Evolutionary conservation across 495 filamentous ascomycete genomes (phyloP).

Genomic region (Tuber magnatum): DNA sequence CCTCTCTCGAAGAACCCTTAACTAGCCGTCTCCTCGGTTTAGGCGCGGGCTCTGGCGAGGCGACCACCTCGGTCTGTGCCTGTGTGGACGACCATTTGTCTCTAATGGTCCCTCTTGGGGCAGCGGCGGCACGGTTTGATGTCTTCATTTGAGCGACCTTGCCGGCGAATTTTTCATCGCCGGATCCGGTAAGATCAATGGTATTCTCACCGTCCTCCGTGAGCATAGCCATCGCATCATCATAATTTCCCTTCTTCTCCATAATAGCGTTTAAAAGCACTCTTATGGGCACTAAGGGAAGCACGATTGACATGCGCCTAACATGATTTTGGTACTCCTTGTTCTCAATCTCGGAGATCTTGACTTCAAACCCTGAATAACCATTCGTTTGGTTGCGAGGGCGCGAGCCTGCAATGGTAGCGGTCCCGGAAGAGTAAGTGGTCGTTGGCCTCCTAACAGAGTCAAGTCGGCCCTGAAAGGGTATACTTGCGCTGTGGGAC

Average conservation of each 20-base stretch:
- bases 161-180: slow-evolving; percentile 42
- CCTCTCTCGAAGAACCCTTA: slow-evolving; percentile 36
- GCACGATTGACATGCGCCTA: slow-evolving; percentile 49
- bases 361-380: slow-evolving; percentile 46
- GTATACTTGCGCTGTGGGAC: slow-evolving; percentile 8
- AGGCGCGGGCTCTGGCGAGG: slow-evolving; percentile 31
- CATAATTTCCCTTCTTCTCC: slow-evolving; percentile 50
- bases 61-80: slow-evolving; percentile 39
- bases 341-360: slow-evolving; percentile 54
- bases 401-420: slow-evolving; percentile 27
- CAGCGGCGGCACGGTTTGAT: slow-evolving; percentile 38
- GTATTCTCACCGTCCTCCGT: slow-evolving; percentile 34
- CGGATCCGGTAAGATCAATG: slow-evolving; percentile 42
- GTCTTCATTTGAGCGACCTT: slow-evolving; percentile 34
- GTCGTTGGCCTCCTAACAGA: slow-evolving; percentile 32
- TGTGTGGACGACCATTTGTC: slow-evolving; percentile 46
- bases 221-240: slow-evolving; percentile 54
- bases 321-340: slow-evolving; percentile 51
- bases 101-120: slow-evolving; percentile 37
- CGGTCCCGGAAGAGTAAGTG: slow-evolving; percentile 27
- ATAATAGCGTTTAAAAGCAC: slow-evolving; percentile 51
- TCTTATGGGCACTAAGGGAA: slow-evolving; percentile 49
- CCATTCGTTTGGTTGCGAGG: slow-evolving; percentile 47
- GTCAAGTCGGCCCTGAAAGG: slow-evolving; percentile 38
- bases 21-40: slow-evolving; percentile 37